Conservation (phyloP, 2,329 filamentous ascomycete genomes). For the Epichloe elymi region DNA sequence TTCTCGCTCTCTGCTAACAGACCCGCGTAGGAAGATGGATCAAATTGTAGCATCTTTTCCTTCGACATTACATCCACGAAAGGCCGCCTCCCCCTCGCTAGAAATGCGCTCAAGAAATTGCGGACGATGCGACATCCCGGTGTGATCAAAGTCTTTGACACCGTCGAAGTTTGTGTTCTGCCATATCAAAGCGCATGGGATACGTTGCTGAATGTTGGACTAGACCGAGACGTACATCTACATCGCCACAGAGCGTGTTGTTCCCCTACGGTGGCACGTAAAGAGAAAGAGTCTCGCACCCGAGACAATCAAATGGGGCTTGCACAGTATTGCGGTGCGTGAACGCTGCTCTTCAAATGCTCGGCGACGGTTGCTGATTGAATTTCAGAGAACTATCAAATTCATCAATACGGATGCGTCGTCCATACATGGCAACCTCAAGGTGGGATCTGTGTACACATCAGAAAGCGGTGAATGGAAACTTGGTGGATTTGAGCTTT, state of each 20-base stretch:
- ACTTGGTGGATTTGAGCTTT: conserved; percentile 79
- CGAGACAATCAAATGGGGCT: conserved; percentile 93
- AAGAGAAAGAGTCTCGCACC: conserved; percentile 80
- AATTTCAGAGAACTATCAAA: conserved; percentile 67
- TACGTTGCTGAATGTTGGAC: conserved; percentile 12
- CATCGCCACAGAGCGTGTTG: conserved; percentile 83
- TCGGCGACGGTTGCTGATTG: conserved; percentile 10
- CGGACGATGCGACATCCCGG: conserved; percentile 88
- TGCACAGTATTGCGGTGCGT: conserved; percentile 69
- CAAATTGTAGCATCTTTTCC: conserved; percentile 90
- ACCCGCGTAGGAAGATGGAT: conserved; percentile 65
- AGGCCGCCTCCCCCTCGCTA: conserved; percentile 70
- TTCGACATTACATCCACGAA: conserved; percentile 80
- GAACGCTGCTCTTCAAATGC: too few species aligned
- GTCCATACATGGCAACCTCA: conserved; percentile 80
- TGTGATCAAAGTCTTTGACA: conserved; percentile 86
- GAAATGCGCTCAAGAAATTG: conserved; percentile 87
- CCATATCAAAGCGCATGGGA: neutral
- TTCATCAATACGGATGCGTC: conserved; percentile 92
- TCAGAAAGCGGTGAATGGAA: conserved; percentile 98
- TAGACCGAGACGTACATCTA: conserved; percentile 92
- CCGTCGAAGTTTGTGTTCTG: conserved; percentile 58
- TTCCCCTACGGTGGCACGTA: conserved; percentile 79
- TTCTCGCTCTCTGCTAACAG: neutral
- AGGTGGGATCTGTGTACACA: conserved; percentile 78